phyloP scores from a whole-genome alignment of 805 yeast genomes.

The Kodamaea fukazawae region DNA sequence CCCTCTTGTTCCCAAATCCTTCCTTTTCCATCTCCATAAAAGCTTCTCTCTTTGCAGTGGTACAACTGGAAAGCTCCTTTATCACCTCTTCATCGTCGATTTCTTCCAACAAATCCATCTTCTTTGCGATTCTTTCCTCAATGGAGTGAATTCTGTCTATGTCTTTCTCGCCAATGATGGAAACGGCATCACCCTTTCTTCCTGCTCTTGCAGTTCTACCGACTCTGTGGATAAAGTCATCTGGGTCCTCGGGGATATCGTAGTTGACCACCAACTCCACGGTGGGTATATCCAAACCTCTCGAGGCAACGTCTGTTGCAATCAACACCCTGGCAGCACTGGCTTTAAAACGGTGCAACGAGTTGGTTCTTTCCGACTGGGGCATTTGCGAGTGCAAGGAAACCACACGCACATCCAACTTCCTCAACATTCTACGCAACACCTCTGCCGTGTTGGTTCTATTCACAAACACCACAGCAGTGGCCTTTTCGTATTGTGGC shows the following conservation, averaged over 20 bases:
- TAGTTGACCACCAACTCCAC: conserved; percentile 88
- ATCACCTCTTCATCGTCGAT: conserved; percentile 77
- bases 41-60: conserved; percentile 87
- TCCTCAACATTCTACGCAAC: conserved; percentile 69
- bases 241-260: conserved; percentile 94
- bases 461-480: conserved; percentile 87
- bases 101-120: conserved; percentile 71
- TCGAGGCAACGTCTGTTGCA: conserved; percentile 95
- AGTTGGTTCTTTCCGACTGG: conserved; percentile 85
- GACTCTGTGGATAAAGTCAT: conserved; percentile 93
- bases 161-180: conserved; percentile 84
- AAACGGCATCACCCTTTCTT: conserved; percentile 75
- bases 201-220: conserved; percentile 99
- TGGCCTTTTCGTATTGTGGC: conserved; percentile 59
- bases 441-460: conserved; percentile 88
- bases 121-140: conserved; percentile 76
- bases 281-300: conserved; percentile 95
- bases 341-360: conserved; percentile 89
- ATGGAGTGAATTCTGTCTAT: conserved; percentile 77
- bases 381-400: conserved; percentile 94
- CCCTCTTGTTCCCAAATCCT: conserved; percentile 73
- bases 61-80: conserved; percentile 63
- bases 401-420: conserved; percentile 76
- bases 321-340: conserved; percentile 89
- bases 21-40: conserved; percentile 92